A percentile compares a stretch with the other conserved stretches of the same genome.
Evolutionary conservation across 768 basidiomycete genomes (phyloP).

Genomic region (Rhodotorula diobovata): DNA sequence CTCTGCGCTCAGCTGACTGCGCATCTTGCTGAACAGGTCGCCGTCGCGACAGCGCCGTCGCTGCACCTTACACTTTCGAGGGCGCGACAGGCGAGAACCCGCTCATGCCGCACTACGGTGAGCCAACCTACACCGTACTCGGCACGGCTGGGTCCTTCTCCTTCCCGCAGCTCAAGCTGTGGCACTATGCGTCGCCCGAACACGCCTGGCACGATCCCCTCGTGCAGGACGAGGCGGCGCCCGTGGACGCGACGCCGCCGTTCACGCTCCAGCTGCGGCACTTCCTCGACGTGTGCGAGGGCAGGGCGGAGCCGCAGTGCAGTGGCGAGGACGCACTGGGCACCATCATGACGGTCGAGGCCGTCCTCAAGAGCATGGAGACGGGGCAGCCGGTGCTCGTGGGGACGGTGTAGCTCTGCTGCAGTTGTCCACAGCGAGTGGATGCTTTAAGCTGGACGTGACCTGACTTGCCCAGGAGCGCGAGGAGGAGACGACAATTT

Average conservation of each 20-base stretch:
- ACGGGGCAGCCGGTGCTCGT: slow-evolving; percentile 23
- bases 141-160: slow-evolving; percentile 29
- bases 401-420: neutral
- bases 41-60: slow-evolving; percentile 18
- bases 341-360: slow-evolving; percentile 32
- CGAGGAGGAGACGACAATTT: neutral
- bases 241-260: slow-evolving; percentile 28
- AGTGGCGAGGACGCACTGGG: slow-evolving; percentile 24
- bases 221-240: neutral
- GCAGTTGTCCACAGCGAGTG: too few species aligned
- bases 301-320: slow-evolving; percentile 34
- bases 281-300: slow-evolving; percentile 31
- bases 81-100: slow-evolving; percentile 42
- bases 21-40: too few species aligned
- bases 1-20: neutral
- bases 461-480: too few species aligned
- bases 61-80: slow-evolving; percentile 37
- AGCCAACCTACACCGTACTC: slow-evolving; percentile 35
- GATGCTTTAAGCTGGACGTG: too few species aligned
- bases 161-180: slow-evolving; percentile 28
- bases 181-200: slow-evolving; percentile 10
- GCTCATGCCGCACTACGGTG: slow-evolving; percentile 14
- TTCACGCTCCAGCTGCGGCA: slow-evolving; percentile 39
- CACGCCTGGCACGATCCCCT: slow-evolving; percentile 23
- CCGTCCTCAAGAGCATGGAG: slow-evolving; percentile 24